Conservation (phyloP, 2,329 filamentous ascomycete species). For the Colletotrichum navitas region DNA sequence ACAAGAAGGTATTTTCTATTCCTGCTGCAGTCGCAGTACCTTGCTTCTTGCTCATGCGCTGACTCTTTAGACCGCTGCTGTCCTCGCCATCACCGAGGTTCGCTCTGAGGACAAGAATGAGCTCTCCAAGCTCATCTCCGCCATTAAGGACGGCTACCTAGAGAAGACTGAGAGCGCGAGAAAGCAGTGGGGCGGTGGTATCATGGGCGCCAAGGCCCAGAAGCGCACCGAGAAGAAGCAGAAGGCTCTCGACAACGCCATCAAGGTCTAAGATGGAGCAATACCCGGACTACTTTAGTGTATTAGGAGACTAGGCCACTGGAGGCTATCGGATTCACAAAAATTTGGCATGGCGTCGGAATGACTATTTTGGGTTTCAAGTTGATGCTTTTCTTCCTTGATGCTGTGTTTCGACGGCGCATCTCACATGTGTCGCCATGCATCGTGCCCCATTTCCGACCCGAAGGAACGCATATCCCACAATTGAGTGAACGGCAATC, state of each 20-base stretch:
- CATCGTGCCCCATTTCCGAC: no score
- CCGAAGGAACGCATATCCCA: not conserved
- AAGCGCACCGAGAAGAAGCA: slow-evolving; percentile 84
- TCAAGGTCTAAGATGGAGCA: slow-evolving; percentile 86
- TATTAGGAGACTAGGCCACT: slow-evolving; percentile 40
- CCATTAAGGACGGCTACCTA: slow-evolving; percentile 98
- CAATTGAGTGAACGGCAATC: not conserved
- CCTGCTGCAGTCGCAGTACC: no score
- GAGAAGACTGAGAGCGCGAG: slow-evolving; percentile 94
- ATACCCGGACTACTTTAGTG: slow-evolving; percentile 50
- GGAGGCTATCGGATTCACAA: slow-evolving; percentile 40
- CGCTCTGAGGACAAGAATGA: slow-evolving; percentile 98
- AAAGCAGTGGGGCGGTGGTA: slow-evolving; percentile 98
- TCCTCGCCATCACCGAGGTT: slow-evolving; percentile 95
- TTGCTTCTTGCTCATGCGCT: slow-evolving; percentile 44
- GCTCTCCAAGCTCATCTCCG: slow-evolving; percentile 94
- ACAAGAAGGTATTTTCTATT: slow-evolving; percentile 89
- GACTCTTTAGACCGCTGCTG: slow-evolving; percentile 89
- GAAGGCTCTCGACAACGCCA: slow-evolving; percentile 92
- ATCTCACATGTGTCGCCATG: not conserved
- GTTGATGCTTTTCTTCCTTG: slow-evolving; percentile 19
- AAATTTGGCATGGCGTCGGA: slow-evolving; percentile 42
- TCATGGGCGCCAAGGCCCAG: slow-evolving; percentile 97
- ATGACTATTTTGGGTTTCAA: slow-evolving; percentile 40
- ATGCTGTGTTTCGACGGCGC: not conserved